Percentiles rank a stretch among this genome's conserved stretches.
Evolutionary conservation across 768 basidiomycete genomes (phyloP).

Genomic region (Tricholoma saponaceum): DNA sequence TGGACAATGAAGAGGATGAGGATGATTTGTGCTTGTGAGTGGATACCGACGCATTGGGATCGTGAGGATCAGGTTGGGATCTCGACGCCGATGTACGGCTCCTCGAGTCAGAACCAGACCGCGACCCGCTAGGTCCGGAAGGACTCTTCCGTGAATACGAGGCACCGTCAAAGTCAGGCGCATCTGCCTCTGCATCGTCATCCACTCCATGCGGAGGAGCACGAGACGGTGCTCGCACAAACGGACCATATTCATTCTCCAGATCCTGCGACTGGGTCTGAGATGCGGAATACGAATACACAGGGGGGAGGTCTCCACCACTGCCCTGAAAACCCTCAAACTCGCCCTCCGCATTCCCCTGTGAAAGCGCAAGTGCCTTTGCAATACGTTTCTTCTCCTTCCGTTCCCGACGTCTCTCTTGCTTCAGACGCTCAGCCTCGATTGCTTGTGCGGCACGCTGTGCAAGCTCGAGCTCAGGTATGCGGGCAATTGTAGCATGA

Average conservation of each 20-base stretch:
- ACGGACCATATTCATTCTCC: background rate
- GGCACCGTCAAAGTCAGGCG: background rate
- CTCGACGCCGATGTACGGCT: background rate
- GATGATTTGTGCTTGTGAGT: background rate
- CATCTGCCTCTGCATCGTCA: background rate
- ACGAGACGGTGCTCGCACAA: background rate
- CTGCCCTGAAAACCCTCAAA: slow-evolving; percentile 69
- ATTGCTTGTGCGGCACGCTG: slow-evolving; percentile 30
- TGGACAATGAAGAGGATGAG: background rate
- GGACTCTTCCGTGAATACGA: background rate
- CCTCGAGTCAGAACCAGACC: background rate
- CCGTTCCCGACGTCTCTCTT: slow-evolving; percentile 37
- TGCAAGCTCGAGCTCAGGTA: slow-evolving; percentile 41
- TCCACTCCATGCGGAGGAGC: background rate
- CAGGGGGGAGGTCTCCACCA: slow-evolving; percentile 11
- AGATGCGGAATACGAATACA: slow-evolving; percentile 1
- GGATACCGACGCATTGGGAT: background rate
- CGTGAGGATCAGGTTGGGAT: background rate
- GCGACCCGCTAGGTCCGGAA: background rate
- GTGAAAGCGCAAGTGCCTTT: slow-evolving; percentile 30
- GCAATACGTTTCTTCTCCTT: slow-evolving; percentile 28
- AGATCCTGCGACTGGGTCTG: background rate
- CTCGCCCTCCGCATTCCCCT: slow-evolving; percentile 30
- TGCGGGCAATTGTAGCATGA: slow-evolving; percentile 46
- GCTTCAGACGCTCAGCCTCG: slow-evolving; percentile 35